Conservation (phyloP, 2,329 filamentous ascomycete genomes). For the Stagonosporopsis chrysanthemi region DNA sequence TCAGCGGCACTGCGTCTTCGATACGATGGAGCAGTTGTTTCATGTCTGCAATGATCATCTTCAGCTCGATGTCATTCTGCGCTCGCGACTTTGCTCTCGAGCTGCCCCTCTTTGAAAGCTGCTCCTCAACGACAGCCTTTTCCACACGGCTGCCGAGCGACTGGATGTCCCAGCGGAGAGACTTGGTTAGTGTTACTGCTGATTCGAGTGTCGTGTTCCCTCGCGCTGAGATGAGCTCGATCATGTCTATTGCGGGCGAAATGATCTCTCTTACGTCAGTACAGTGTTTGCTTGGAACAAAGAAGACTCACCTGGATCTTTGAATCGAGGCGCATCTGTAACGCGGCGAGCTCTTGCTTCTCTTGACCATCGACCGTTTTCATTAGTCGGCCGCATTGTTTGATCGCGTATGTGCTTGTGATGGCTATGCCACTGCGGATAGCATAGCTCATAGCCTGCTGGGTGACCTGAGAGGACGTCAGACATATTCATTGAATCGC, state of each 20-base stretch:
- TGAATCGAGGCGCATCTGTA: conserved; percentile 78
- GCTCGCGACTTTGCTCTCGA: conserved; percentile 60
- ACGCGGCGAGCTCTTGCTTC: conserved; percentile 72
- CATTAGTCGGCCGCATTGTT: conserved; percentile 79
- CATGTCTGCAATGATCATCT: conserved; percentile 76
- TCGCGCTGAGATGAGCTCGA: conserved; percentile 82
- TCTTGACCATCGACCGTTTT: conserved; percentile 68
- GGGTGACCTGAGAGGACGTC: conserved; percentile 62
- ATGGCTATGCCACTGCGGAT: conserved; percentile 84
- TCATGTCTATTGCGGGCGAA: conserved; percentile 88
- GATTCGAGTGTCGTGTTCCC: conserved; percentile 85
- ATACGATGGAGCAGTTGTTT: conserved; percentile 77
- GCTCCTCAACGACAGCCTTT: conserved; percentile 70
- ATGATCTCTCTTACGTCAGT: conserved; percentile 67
- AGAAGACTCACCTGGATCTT: conserved; percentile 75
- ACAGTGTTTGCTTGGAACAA: neutral
- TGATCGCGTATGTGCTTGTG: conserved; percentile 84
- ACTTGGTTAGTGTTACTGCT: conserved; percentile 81
- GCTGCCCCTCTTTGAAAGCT: conserved; percentile 57
- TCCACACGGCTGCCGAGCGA: conserved; percentile 77
- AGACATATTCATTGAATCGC: conserved; percentile 4
- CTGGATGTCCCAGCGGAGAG: conserved; percentile 83
- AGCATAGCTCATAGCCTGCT: conserved; percentile 90
- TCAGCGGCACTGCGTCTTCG: conserved; percentile 87
- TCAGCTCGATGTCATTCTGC: conserved; percentile 70